Base-by-base conservation (phyloP, 495 filamentous ascomycete species). In the Aspergillus baeticus region DNA sequence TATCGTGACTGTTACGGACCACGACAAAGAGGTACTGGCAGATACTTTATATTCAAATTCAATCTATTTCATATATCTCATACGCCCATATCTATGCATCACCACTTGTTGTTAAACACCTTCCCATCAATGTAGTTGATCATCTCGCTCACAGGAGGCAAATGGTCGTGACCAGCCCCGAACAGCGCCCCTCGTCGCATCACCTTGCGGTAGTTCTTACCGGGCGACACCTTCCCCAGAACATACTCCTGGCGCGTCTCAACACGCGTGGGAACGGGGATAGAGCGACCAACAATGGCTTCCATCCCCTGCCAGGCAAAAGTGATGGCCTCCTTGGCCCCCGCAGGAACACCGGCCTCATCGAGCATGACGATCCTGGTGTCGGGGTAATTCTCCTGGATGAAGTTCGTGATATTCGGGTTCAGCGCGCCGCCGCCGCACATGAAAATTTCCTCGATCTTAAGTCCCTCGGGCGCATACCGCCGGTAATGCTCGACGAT, bases 221-320 rank as follows among this genome's bases (percentile, higher is more conserved):
- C 81, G 0, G 78, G 80, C 34, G 69, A 69, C 11, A 84, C 72
- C 58, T 84, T 82, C 0, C 80, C 80, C 7, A 81, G 62, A 6
- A 83, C 75, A 49, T 75, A 77, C 34, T 74, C 71, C 33, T 68
- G 65, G 15, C 70, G 63, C 15, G 76, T 77, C 63, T 81, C 77
- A 10, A 82, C 76, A n/a, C 77, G 67, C 14, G 69, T 71, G 1
- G 79, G 79, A 20, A 83, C 76, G 10, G 77, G 81, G 36, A 81
- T 78, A 3, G 69, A 73, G 33, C 80, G 73, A 22, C 76, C 80
- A 14, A 81, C 66, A 34, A 82, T 63, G 7, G 75, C 76, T 64
- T 82, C 79, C 73, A 83, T 78, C 15, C 73, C 79, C 54, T 80
- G 81, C 76, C 74, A 81, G 13, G 79, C 79, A 54, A 82, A 83